Evolutionary conservation across 2,329 filamentous ascomycete species (phyloP).

Genomic region (Xylariaceae sp.): DNA sequence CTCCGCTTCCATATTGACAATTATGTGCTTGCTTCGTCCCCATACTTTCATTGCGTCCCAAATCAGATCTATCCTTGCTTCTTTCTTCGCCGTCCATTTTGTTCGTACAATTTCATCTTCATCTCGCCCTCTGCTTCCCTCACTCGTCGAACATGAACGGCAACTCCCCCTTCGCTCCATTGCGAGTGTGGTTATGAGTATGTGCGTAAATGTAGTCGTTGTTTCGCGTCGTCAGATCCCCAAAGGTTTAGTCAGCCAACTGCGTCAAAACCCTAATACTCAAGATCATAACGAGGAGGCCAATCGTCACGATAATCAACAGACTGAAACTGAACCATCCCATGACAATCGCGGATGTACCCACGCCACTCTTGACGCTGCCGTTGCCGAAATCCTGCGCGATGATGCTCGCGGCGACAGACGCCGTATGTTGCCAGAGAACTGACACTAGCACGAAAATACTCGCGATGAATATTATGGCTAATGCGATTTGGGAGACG

Average conservation of each 20-base stretch:
- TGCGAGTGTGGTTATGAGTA: too few species aligned
- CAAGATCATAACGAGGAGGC: constrained; percentile 91
- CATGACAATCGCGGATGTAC: constrained; percentile 86
- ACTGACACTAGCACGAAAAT: constrained; percentile 72
- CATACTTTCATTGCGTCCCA: too few species aligned
- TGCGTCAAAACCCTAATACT: constrained; percentile 78
- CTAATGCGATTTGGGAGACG: constrained; percentile 87
- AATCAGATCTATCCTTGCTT: too few species aligned
- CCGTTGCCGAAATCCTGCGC: constrained; percentile 47
- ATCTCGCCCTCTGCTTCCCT: too few species aligned
- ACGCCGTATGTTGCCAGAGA: constrained; percentile 91
- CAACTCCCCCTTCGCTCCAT: too few species aligned
- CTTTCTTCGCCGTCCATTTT: too few species aligned
- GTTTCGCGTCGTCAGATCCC: too few species aligned
- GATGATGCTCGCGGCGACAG: constrained; percentile 89
- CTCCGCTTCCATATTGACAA: too few species aligned
- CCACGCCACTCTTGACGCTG: constrained; percentile 31
- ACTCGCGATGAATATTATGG: constrained; percentile 79
- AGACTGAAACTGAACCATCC: constrained; percentile 96
- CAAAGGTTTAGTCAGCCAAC: constrained; percentile 44
- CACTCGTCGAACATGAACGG: too few species aligned
- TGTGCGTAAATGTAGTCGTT: too few species aligned
- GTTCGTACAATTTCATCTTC: too few species aligned
- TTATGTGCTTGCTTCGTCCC: too few species aligned
- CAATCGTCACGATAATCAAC: constrained; percentile 92